Base-by-base conservation (phyloP, 202 grass and related monocot genomes). In the Panicum virgatum region DNA sequence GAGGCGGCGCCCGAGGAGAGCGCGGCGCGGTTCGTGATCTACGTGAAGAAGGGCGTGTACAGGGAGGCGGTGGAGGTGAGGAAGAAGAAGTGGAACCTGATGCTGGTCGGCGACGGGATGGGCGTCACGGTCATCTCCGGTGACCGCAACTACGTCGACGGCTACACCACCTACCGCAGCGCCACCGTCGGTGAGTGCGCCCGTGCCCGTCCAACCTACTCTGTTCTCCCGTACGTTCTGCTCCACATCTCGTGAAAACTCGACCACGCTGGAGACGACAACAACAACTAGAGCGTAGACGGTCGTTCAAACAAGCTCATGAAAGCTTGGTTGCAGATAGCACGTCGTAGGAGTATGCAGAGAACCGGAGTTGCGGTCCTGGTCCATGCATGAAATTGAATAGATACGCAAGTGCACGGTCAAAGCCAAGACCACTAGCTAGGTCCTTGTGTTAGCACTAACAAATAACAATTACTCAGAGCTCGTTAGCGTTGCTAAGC, bases 81-180 rank as follows among this genome's bases (percentile, higher is more conserved):
- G 76, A 97, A 97, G 89, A 97, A 94, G 72, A 94, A 90, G 73
- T 91, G 90, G 90, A 98, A 98, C 60, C 6, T 98, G 64, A 90
- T 94, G 90, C 8, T 98, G 12, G 80, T 94, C 3, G 92, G 95
- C n/a, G 92, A 98, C 37, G 95, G 95, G 15, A 86, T 86, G 58
- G 88, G 88, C 15, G 69, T 37, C 23, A 98, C 95, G 3, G 73
- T 98, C 26, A 91, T 98, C 83, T 71, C 95, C 46, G 90, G 90
- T 32, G 27, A 76, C 19, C 88, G 89, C 2, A 94, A 72, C 83
- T 93, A 89, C 69, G 66, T 77, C 51, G 90, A 89, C 19, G 92
- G 92, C 0, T 91, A 88, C 84, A 90, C 88, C 2, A 98, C 95
- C 0, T 94, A 62, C 72, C 60, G 86, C 43, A 93, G 84, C 56